phyloP scores from a whole-genome alignment of 2,329 filamentous ascomycete genomes.

The Cyphellophora attinorum region DNA sequence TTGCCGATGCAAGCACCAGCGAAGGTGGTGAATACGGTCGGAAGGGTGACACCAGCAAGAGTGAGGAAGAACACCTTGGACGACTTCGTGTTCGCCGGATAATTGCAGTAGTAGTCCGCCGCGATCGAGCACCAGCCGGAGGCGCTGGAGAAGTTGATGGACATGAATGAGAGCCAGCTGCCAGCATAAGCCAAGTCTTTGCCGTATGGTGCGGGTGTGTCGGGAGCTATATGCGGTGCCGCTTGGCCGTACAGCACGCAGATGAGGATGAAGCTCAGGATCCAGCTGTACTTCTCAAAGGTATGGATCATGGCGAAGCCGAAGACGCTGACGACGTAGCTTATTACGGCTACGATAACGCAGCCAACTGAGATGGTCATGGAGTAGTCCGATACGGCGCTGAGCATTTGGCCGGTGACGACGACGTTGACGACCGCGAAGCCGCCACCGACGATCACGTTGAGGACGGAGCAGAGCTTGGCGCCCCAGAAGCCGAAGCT shows the following conservation, averaged over 20 bases:
- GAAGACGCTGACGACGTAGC: slow-evolving; percentile 21
- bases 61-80: slow-evolving; percentile 17
- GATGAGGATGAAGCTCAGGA: slow-evolving; percentile 25
- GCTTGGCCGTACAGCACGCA: slow-evolving; percentile 39
- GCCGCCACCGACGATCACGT: slow-evolving; percentile 21
- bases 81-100: slow-evolving; percentile 13
- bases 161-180: slow-evolving; percentile 16
- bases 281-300: slow-evolving; percentile 24
- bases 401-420: slow-evolving; percentile 24
- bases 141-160: slow-evolving; percentile 16
- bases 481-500: slow-evolving; percentile 23
- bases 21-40: slow-evolving; percentile 30
- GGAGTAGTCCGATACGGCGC: slow-evolving; percentile 25
- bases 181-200: slow-evolving; percentile 26
- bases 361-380: slow-evolving; percentile 22
- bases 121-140: slow-evolving; percentile 18
- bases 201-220: slow-evolving; percentile 21
- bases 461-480: slow-evolving; percentile 22
- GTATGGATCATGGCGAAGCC: slow-evolving; percentile 22
- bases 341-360: slow-evolving; percentile 22
- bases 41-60: slow-evolving; percentile 10
- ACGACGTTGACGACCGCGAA: slow-evolving; percentile 25
- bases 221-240: slow-evolving; percentile 32
- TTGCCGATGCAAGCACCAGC: slow-evolving; percentile 34
- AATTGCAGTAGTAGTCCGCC: slow-evolving; percentile 19